Percentiles rank a stretch among this genome's conserved stretches.
Evolutionary conservation across 257 asterid species (phyloP).

Genomic region (Parsonsia alboflavescens): DNA sequence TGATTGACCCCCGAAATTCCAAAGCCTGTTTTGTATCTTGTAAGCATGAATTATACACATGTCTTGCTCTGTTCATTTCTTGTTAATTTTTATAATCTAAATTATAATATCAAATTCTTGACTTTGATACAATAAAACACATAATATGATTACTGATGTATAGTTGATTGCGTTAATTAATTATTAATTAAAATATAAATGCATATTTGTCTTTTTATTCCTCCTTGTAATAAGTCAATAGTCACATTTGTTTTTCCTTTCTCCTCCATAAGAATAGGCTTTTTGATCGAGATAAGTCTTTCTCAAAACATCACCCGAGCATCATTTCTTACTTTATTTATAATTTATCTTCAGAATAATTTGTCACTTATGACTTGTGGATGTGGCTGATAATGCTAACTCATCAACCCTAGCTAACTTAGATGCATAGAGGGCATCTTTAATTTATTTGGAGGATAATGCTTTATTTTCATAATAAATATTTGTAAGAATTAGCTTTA

Average conservation of each 20-base stretch:
- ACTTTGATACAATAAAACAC: background rate
- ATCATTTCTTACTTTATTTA: background rate
- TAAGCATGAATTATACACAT: background rate
- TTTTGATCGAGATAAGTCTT: background rate
- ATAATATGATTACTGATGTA: background rate
- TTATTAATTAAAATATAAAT: too few species aligned
- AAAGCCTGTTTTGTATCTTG: background rate
- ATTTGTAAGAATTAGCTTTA: too few species aligned
- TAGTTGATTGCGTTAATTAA: too few species aligned
- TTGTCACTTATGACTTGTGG: constrained; percentile 2
- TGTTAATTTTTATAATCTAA: background rate
- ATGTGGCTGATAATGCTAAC: background rate
- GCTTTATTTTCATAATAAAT: background rate
- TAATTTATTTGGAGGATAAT: background rate
- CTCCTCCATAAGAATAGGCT: background rate
- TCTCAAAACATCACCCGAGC: constrained; percentile 9
- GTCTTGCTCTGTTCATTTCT: background rate
- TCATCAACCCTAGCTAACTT: background rate
- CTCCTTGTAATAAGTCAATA: background rate
- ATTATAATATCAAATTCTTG: background rate
- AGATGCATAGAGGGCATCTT: background rate
- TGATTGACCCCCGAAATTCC: background rate
- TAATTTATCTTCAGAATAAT: background rate
- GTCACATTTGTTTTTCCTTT: background rate
- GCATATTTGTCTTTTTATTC: too few species aligned